Conservation (phyloP, 2,329 filamentous ascomycete species). For the Ceratocystis cubensis region DNA sequence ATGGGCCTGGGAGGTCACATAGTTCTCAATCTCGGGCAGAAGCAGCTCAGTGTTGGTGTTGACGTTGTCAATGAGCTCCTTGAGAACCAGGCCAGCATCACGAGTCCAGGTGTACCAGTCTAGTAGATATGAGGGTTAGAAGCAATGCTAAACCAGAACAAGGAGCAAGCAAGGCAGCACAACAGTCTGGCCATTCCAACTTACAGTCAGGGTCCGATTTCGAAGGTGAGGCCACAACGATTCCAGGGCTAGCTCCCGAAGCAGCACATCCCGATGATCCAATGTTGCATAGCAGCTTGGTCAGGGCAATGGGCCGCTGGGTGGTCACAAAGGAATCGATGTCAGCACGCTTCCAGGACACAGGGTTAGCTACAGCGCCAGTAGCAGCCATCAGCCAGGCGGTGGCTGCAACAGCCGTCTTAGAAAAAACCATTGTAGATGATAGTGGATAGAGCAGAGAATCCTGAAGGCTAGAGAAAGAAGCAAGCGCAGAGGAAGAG, state of each 20-base stretch:
- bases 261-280: constrained; percentile 41
- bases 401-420: constrained; percentile 17
- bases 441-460: constrained; percentile 11
- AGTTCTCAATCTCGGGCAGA: constrained; percentile 52
- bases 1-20: constrained; percentile 52
- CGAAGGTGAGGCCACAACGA: constrained; percentile 46
- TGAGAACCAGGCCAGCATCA: constrained; percentile 59
- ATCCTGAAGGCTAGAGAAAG: neutral
- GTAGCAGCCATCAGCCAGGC: constrained; percentile 20
- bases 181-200: constrained; percentile 23
- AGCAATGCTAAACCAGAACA: neutral
- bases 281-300: constrained; percentile 46
- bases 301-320: constrained; percentile 40
- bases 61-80: constrained; percentile 51
- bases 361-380: constrained; percentile 16
- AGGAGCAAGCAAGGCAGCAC: neutral
- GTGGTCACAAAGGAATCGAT: constrained; percentile 41
- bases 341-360: constrained; percentile 14
- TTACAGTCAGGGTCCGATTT: constrained; percentile 43
- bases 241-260: constrained; percentile 36
- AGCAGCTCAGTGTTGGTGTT: constrained; percentile 42
- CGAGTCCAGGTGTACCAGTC: constrained; percentile 72
- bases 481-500: neutral
- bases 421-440: constrained; percentile 19
- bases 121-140: constrained; percentile 26